Evolutionary conservation across 106 monocot genomes (phyloP).

Genomic region (Dendrobium officinale): DNA sequence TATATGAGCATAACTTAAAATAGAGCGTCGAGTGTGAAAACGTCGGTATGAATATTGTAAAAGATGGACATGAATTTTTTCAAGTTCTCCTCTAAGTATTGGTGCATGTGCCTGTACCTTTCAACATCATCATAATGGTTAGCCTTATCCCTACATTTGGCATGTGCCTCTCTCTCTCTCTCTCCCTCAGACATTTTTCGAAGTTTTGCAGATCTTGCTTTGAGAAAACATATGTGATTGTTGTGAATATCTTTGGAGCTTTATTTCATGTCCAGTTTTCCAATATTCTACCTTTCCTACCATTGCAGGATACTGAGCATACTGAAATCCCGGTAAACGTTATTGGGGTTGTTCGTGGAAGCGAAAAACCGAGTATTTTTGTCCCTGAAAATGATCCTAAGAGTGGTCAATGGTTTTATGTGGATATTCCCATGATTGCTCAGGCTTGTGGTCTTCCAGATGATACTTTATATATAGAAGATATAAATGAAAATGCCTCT

Average conservation of each 20-base stretch:
- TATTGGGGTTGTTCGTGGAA: conserved; percentile 75
- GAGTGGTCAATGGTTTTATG: conserved; percentile 79
- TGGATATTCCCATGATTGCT: conserved; percentile 80
- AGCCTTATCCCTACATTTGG: background rate
- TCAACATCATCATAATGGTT: background rate
- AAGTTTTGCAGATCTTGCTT: background rate
- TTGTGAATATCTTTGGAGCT: background rate
- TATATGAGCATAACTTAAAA: background rate
- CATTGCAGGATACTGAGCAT: conserved; percentile 33
- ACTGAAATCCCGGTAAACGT: conserved; percentile 31
- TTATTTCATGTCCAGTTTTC: background rate
- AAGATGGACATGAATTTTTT: background rate
- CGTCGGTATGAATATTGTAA: background rate
- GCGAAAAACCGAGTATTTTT: conserved; percentile 91
- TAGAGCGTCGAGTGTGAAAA: background rate
- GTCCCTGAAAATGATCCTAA: conserved; percentile 79
- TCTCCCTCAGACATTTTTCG: no score
- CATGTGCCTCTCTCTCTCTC: background rate
- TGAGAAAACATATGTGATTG: background rate
- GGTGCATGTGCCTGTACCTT: background rate
- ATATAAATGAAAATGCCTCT: conserved; percentile 57
- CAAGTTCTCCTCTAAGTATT: background rate
- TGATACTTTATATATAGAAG: conserved; percentile 75
- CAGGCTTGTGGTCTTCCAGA: conserved; percentile 59
- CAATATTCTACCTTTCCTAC: background rate